Evolutionary conservation across 805 yeast genomes (phyloP).

Genomic region (Wickerhamiella brachini): DNA sequence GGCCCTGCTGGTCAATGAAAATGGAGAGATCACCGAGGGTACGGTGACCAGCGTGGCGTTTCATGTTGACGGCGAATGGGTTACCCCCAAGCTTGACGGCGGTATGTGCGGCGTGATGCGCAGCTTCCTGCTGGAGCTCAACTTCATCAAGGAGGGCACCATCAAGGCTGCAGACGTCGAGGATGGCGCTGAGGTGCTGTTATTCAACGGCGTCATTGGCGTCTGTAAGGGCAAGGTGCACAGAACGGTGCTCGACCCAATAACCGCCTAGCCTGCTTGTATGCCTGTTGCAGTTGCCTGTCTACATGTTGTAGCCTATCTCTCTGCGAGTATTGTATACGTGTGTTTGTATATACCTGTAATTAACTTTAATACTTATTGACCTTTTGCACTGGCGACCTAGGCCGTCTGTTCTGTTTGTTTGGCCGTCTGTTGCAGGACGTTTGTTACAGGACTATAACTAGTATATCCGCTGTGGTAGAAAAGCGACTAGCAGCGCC

Average conservation of each 20-base stretch:
- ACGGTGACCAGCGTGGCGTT: slow-evolving; percentile 72
- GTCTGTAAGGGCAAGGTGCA: slow-evolving; percentile 23
- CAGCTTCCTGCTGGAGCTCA: slow-evolving; percentile 42
- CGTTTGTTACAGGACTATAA: no score
- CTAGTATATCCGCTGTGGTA: no score
- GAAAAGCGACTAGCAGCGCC: no score
- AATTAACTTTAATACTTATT: not conserved
- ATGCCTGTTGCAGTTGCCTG: no score
- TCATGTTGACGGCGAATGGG: slow-evolving; percentile 41
- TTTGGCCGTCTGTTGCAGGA: no score
- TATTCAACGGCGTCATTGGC: slow-evolving; percentile 79
- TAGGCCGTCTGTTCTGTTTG: no score
- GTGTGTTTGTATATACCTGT: no score
- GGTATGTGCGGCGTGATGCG: slow-evolving; percentile 78
- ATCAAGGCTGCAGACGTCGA: slow-evolving; percentile 34
- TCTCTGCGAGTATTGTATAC: no score
- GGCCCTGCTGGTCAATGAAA: slow-evolving; percentile 53
- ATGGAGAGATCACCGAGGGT: slow-evolving; percentile 60
- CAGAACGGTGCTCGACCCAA: not conserved
- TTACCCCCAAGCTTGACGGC: slow-evolving; percentile 72
- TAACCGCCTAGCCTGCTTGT: not conserved
- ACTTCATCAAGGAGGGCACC: slow-evolving; percentile 39
- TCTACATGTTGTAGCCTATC: no score
- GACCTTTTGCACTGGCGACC: no score
- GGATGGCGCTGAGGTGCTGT: slow-evolving; percentile 54